Base-by-base conservation (phyloP, 108 stramenopile genomes). In the Thalassiosira profunda region DNA sequence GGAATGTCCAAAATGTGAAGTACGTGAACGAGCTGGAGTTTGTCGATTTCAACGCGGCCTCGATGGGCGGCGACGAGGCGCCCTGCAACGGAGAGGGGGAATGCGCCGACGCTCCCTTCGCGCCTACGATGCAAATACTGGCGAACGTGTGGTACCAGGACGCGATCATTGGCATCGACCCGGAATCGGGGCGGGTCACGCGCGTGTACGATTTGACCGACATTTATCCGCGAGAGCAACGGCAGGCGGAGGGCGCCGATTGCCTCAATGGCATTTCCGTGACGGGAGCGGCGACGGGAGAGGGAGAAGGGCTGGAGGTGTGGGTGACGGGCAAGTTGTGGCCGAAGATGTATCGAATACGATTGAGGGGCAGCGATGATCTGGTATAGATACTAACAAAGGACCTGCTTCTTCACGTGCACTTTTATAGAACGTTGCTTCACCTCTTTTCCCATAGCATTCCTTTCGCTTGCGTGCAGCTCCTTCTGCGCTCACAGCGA, bases 261-360 rank as follows among this genome's bases (percentile, higher is more conserved):
- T 80, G 80, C 25, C 62, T 94, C 33, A 94, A 94, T 80, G 93
- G 93, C 11, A 88, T 94, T 58, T 82, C 89, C 8, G 56, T 87
- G 0, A 63, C 85, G 17, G 76, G 64, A 0, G 37, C 42, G 21
- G 33, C 45, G 24, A 34, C 31, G 20, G 42, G 34, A 34, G 74
- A 81, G 4, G 47, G 68, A 2, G 67, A 59, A 58, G 72, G 66
- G 52, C 10, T 74, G 14, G 81, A 85, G 40, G 58, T 87, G 64
- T 89, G 76, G 71, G 74, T 94, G 7, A 91, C 93, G 18, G 93
- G 93, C 2, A 94, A 94, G 51, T 51, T 53, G 20, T 94, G 93
- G 93, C 83, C 84, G 2, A 58, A 60, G 8, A 70, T 94, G 75
- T 94, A 85, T 67, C 63, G 80, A 20, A 77, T 94, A 37, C 55